phyloP scores from a whole-genome alignment of 2,329 filamentous ascomycete species.

The Apiospora saccharicola region DNA sequence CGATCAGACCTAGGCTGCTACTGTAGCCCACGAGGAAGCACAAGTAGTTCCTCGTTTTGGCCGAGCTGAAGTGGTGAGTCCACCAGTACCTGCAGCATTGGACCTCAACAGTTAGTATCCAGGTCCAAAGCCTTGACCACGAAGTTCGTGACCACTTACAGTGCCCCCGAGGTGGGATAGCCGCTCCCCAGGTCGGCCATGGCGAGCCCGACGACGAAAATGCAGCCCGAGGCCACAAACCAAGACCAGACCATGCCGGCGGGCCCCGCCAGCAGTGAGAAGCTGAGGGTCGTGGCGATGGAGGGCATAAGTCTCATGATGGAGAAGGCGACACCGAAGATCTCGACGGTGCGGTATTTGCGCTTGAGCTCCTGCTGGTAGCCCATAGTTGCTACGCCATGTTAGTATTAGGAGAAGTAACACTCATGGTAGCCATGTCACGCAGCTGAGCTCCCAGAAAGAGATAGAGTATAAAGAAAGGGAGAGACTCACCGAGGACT shows the following conservation, averaged over 20 bases:
- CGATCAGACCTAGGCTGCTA: conserved; percentile 16
- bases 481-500: conserved; percentile 7
- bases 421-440: no score
- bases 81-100: conserved; percentile 9
- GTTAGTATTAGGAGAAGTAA: no score
- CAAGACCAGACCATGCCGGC: conserved; percentile 24
- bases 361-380: conserved; percentile 25
- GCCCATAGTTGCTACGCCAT: background rate
- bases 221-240: conserved; percentile 22
- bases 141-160: background rate
- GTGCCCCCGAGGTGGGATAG: conserved; percentile 1
- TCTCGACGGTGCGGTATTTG: conserved; percentile 14
- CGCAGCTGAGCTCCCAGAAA: no score
- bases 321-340: conserved; percentile 23
- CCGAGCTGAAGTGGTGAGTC: conserved; percentile 21
- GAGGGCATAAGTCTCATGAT: conserved; percentile 23
- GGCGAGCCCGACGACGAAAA: conserved; percentile 19
- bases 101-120: no score
- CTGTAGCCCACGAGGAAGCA: conserved; percentile 22
- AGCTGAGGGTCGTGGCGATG: conserved; percentile 22
- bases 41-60: conserved; percentile 15
- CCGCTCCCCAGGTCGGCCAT: conserved; percentile 22
- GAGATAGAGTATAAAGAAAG: no score
- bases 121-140: no score
- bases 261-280: conserved; percentile 1